phyloP scores from a whole-genome alignment of 1,284 basidiomycete species.

The Leucoagaricus sp. region DNA sequence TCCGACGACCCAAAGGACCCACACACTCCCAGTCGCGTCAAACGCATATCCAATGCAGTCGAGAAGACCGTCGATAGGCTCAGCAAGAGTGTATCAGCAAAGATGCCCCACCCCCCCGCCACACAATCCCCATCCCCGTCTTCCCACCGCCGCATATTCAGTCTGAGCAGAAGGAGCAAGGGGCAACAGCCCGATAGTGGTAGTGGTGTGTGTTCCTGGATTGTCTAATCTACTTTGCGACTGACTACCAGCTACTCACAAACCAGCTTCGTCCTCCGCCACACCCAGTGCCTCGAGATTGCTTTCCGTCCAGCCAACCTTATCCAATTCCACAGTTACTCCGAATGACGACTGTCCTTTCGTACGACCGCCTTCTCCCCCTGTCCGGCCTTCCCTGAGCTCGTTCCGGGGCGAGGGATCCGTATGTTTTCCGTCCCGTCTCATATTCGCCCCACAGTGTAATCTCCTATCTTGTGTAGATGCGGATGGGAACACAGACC shows the following conservation, averaged over 20 bases:
- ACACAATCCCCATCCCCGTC: conserved; percentile 30
- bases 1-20: conserved; percentile 25
- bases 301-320: conserved; percentile 6
- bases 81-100: conserved; percentile 51
- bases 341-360: conserved; percentile 72
- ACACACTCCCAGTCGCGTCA: conserved; percentile 38
- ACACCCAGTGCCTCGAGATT: conserved; percentile 14
- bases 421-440: conserved; percentile 42
- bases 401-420: conserved; percentile 68
- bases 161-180: conserved; percentile 54
- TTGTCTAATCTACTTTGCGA: neutral
- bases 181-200: conserved; percentile 40
- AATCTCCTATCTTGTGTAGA: conserved; percentile 42
- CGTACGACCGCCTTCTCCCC: conserved; percentile 71
- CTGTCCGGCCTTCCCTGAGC: conserved; percentile 45
- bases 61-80: conserved; percentile 57
- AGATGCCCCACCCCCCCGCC: conserved; percentile 34
- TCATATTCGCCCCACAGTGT: conserved; percentile 16
- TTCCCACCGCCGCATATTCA: conserved; percentile 52
- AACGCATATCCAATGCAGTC: conserved; percentile 45
- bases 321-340: conserved; percentile 21
- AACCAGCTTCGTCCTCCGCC: conserved; percentile 9
- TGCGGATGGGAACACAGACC: conserved; percentile 82
- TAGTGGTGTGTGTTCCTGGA: conserved; percentile 28
- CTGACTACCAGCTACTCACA: conserved; percentile 2